Base-by-base conservation (phyloP, 2,329 filamentous ascomycete species). In the Xylaria sp. region DNA sequence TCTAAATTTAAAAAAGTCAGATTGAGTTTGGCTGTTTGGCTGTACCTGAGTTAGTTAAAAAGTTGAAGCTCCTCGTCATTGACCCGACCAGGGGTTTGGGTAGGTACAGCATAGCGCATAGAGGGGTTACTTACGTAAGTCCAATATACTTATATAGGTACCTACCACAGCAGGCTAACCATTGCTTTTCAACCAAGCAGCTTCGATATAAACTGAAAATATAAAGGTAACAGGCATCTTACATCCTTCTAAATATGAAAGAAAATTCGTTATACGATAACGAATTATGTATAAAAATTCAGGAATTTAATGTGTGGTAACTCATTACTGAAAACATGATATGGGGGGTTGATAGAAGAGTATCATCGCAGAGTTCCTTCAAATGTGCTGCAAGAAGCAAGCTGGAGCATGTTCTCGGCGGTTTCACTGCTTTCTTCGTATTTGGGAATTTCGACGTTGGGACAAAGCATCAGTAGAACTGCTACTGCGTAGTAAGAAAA, bases 301-400 rank as follows among this genome's bases (percentile, higher is more conserved):
- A 6, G 28, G 28, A 28, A 4, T 28, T 28, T 28, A 28, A 28
- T 23, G 23, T 23, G 23, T 23, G 23, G 23, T 23, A 23, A 23
- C 23, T 23, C 23, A 23, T 23, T 23, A 23, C 23, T 23, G 23
- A 23, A 23, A 23, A 23, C 23, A 23, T 23, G 23, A 23, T 23
- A 23, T 23, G 23, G 23, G 23, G 23, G 23, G 23, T 23, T 23
- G 23, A 23, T 23, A 23, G 23, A 44, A 66, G 9, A 62, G 51
- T 62, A 15, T 58, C 64, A 10, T 66, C 51, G 3, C 64, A 58
- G 11, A 66, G 64, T 26, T 62, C 62, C 51, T 66, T 11, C 23
- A 66, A 31, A 28, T 58, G 51, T 36, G n/a, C 6, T 51, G 15
- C 13, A n/a, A 59, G 64, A 51, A 66, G 40, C 36, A 66, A 61